Conservation (phyloP, 345 rosid species). For the Salix udensis region DNA sequence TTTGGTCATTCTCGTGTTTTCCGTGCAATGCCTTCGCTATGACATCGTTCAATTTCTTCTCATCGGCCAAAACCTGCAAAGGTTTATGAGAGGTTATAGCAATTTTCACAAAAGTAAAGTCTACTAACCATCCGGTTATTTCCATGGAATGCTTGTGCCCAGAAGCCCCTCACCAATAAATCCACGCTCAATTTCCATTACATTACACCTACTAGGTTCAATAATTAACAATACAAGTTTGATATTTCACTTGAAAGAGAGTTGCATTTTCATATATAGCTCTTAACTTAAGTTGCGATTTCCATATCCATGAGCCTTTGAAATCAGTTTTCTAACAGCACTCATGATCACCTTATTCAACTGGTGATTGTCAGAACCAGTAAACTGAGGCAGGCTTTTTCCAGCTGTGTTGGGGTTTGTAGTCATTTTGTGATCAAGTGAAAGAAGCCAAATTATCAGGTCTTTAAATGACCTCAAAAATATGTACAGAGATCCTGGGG, state of each 20-base stretch:
- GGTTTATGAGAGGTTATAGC: conserved; percentile 8
- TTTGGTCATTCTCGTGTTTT: conserved; percentile 25
- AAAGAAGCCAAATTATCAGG: neutral
- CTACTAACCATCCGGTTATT: neutral
- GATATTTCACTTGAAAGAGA: neutral
- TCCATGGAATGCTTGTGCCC: neutral
- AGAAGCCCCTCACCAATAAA: neutral
- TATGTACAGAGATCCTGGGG: neutral
- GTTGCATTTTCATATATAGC: neutral
- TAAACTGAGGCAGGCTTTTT: neutral
- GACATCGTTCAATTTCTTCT: conserved; percentile 41
- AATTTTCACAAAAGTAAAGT: neutral
- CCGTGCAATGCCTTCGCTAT: conserved; percentile 35
- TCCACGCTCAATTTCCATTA: neutral
- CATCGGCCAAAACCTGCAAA: conserved; percentile 55
- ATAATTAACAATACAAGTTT: neutral
- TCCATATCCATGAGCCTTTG: neutral
- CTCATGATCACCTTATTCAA: neutral
- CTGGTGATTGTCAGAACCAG: conserved; percentile 1
- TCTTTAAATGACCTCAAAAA: neutral
- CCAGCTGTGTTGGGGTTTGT: neutral
- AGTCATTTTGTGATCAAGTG: neutral
- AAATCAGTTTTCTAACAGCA: neutral
- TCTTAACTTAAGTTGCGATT: neutral
- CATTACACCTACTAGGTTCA: neutral